Evolutionary conservation across 352 stramenopile species (phyloP), one percentile per base, ranked within the genome.

Genomic region (Globisporangium iwayamae): DNA sequence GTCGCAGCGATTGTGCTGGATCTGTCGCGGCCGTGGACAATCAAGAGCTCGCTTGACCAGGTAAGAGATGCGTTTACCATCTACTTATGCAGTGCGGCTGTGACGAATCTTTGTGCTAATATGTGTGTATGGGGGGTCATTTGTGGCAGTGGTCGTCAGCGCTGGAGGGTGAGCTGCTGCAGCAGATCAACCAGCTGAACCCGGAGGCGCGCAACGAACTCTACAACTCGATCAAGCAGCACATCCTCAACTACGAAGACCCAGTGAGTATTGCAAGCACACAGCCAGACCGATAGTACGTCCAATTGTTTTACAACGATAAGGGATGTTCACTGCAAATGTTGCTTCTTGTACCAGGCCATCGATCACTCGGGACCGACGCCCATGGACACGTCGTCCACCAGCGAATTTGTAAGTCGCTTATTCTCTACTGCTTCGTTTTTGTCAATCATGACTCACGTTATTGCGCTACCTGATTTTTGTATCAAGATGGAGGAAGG

Each of bases 211-310:
- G 79, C 46, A 76, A 71, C 9, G 80, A 89, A 45, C 69, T 94
- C 30, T 91, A 92, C 62, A 66, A 62, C 9, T 56, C 68, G 6
- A 74, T 87, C 47, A 91, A 91, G 60, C 81, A 92, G 62, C 73
- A 93, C 51, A 88, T 91, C 65, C 63, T 93, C 32, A 41, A 57
- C 20, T 94, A 94, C 63, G 81, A 89, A 70, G 86, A 94, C 50
- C 86, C 84, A 63, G 85, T 94, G 72, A 32, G 75, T 63, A 11
- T 36, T 28, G 3, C 6, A 25, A 36, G 10, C 36, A 41, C 36
- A 41, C 36, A 11, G 1, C 18, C 9, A 4, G 36, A 41, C 0
- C 14, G 36, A 41, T 11, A 41, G 36, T 11, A 14, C 14, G 13
- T 41, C 10, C 36, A 16, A 16, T 4, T 41, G 10, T 41, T 41